Conservation (phyloP, 177 flowering plant species). For the Tripterygium wilfordii region DNA sequence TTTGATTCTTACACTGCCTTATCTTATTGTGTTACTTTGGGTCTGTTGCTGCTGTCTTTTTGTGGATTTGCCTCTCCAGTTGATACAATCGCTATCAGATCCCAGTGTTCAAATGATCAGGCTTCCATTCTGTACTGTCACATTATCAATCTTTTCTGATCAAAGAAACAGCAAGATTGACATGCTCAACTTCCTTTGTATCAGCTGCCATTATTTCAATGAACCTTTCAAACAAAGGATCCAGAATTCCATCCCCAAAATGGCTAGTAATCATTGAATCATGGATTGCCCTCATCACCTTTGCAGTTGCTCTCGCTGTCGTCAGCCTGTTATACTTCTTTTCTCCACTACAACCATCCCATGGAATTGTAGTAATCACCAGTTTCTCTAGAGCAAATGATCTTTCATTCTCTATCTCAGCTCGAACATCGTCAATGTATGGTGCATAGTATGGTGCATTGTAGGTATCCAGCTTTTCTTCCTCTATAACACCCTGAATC, state of each 20-base stretch:
- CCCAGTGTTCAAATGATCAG: no score
- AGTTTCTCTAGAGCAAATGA: constrained; percentile 2
- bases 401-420: constrained; percentile 5
- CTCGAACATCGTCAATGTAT: constrained; percentile 1
- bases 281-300: constrained; percentile 5
- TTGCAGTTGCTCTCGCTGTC: not conserved
- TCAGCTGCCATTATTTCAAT: constrained; percentile 1
- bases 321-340: not conserved
- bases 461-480: no score
- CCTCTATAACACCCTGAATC: not conserved
- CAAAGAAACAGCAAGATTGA: constrained; percentile 4
- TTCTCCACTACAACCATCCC: constrained; percentile 3
- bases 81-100: no score
- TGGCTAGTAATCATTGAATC: constrained; percentile 7
- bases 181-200: constrained; percentile 9
- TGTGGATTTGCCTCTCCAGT: no score
- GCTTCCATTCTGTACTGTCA: no score
- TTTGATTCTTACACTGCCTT: no score
- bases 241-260: constrained; percentile 4
- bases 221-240: constrained; percentile 6
- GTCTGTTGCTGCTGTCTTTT: no score
- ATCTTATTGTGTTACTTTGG: no score
- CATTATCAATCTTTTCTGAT: constrained; percentile 6
- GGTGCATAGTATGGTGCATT: constrained; percentile 10
- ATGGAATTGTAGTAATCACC: not conserved